These are phyloP conservation scores for Penicillium canariense DNA, from an alignment of 495 filamentous ascomycete genomes.

Conservation along the genomic window DNA sequence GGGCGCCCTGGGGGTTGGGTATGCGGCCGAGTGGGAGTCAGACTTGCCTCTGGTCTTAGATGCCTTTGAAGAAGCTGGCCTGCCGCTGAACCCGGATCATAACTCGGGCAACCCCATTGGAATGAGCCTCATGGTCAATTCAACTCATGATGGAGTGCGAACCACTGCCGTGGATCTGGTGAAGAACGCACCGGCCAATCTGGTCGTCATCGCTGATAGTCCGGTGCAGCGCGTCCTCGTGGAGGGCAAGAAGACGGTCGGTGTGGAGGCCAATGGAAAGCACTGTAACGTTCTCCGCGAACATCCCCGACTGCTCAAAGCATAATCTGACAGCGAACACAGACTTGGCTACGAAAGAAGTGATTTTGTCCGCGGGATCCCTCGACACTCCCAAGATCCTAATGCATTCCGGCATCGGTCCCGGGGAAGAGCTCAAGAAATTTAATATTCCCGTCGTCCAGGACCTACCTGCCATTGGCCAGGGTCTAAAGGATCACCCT, in stretches of 20 bases:
- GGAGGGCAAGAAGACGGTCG: slow-evolving; percentile 49
- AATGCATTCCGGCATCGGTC: slow-evolving; percentile 65
- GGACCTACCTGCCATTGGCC: slow-evolving; percentile 49
- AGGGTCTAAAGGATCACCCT: slow-evolving; percentile 58
- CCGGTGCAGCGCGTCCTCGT: slow-evolving; percentile 52
- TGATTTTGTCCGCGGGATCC: slow-evolving; percentile 57
- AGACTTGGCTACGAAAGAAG: slow-evolving; percentile 50
- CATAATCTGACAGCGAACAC: neutral
- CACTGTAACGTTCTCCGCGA: slow-evolving; percentile 30
- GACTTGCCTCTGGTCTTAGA: slow-evolving; percentile 46
- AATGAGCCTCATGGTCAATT: slow-evolving; percentile 48
- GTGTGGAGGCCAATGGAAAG: slow-evolving; percentile 45
- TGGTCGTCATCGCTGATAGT: slow-evolving; percentile 48
- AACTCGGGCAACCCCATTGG: slow-evolving; percentile 63
- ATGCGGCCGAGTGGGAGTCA: slow-evolving; percentile 47
- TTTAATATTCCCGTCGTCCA: slow-evolving; percentile 52
- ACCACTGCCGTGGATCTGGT: slow-evolving; percentile 54
- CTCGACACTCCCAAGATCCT: slow-evolving; percentile 60
- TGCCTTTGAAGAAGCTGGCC: slow-evolving; percentile 45
- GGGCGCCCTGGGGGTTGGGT: slow-evolving; percentile 49
- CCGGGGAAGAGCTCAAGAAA: slow-evolving; percentile 47
- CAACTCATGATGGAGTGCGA: slow-evolving; percentile 45
- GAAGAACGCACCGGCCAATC: slow-evolving; percentile 39
- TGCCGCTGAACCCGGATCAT: slow-evolving; percentile 51
- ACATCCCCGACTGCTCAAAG: too few relatives aligned